Evolutionary conservation across 2,329 filamentous ascomycete genomes (phyloP).

Genomic region (Scytalidium sp.): DNA sequence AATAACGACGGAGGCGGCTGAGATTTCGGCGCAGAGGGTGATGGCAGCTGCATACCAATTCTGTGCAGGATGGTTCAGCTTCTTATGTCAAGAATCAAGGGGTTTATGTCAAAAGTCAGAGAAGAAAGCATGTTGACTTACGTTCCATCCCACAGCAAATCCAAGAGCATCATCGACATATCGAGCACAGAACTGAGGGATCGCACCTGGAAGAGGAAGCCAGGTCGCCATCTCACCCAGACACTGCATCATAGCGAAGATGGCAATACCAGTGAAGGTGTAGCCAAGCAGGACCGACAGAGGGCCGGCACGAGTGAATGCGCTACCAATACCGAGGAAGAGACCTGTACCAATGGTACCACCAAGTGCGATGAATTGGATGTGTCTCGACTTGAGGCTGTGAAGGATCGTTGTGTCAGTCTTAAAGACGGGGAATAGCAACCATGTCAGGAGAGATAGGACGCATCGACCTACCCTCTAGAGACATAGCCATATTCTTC

Average conservation of each 20-base stretch:
- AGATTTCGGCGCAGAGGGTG: constrained; percentile 43
- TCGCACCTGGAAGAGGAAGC: constrained; percentile 49
- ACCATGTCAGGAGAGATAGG: too few relatives aligned
- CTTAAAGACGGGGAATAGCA: too few relatives aligned
- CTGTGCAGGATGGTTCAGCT: constrained; percentile 13
- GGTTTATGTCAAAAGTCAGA: constrained; percentile 74
- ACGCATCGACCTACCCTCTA: constrained; percentile 39
- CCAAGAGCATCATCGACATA: constrained; percentile 50
- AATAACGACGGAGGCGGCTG: constrained; percentile 46
- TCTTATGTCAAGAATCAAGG: constrained; percentile 66
- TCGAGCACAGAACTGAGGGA: constrained; percentile 41
- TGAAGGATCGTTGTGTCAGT: too few relatives aligned
- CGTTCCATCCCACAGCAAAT: constrained; percentile 56
- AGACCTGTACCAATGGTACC: constrained; percentile 55
- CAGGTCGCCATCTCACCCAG: constrained; percentile 51
- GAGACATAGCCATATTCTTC: constrained; percentile 49
- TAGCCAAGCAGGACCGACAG: constrained; percentile 51
- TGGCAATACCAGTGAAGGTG: constrained; percentile 45
- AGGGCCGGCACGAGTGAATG: constrained; percentile 50
- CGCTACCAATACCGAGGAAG: constrained; percentile 51
- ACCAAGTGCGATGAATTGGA: constrained; percentile 57
- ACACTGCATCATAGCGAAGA: constrained; percentile 48
- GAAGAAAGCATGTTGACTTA: constrained; percentile 65
- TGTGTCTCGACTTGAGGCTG: constrained; percentile 43
- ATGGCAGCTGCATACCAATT: constrained; percentile 27